A percentile compares a stretch with the other conserved stretches of the same genome.
These are phyloP conservation scores for Lasiodiplodia sp. DNA, from an alignment of 2,329 filamentous ascomycete species.

Conservation along the genomic window DNA sequence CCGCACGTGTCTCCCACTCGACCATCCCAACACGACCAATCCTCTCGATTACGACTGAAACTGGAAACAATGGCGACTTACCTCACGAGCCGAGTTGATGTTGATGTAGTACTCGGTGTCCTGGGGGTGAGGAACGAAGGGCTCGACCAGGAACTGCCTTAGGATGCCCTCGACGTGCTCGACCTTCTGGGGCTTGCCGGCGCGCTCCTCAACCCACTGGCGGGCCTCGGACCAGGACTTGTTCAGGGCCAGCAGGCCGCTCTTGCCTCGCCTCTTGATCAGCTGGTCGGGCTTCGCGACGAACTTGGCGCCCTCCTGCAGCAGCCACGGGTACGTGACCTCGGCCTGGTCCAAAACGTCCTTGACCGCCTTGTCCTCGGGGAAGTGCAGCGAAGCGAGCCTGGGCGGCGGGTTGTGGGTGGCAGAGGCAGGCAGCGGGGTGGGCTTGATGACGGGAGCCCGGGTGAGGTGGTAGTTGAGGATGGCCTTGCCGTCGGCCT, in stretches of 20 bases:
- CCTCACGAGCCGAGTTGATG: conserved; percentile 99
- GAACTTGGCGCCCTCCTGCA: conserved; percentile 83
- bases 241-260: conserved; percentile 93
- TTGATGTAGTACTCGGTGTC: conserved; percentile 99
- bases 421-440: conserved; percentile 81
- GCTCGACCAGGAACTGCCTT: conserved; percentile 96
- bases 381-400: conserved; percentile 91
- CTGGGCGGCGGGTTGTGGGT: conserved; percentile 93
- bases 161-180: conserved; percentile 89
- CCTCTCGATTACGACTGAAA: conserved; percentile 20
- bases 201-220: conserved; percentile 91
- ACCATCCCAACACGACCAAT: conserved; percentile 7
- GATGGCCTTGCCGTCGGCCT: conserved; percentile 99
- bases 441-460: conserved; percentile 96
- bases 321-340: conserved; percentile 94
- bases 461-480: conserved; percentile 99
- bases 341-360: conserved; percentile 94
- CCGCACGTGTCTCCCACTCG: conserved; percentile 9
- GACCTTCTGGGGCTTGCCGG: conserved; percentile 90
- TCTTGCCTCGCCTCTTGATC: conserved; percentile 99
- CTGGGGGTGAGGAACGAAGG: conserved; percentile 93
- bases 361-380: conserved; percentile 82
- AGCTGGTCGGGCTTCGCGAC: conserved; percentile 99
- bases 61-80: conserved; percentile 63
- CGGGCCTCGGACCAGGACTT: conserved; percentile 95